Evolutionary conservation across 176 grass and related monocot species (phyloP).

Genomic region (Cenchrus americanus): DNA sequence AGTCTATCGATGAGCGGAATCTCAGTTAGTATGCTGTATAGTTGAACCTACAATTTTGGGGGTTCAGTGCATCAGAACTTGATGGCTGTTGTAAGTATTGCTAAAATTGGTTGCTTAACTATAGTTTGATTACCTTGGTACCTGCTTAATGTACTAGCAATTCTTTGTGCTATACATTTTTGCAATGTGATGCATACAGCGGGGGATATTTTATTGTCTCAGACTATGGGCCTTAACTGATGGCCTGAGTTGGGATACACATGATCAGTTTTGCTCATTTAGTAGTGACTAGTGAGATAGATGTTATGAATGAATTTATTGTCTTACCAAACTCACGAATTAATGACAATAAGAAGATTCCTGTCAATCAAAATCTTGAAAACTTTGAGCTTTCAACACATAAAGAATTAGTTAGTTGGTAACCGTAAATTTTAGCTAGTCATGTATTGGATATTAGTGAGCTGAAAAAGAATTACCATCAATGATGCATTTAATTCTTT

Average conservation of each 20-base stretch:
- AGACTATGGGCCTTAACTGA: slow-evolving; percentile 8
- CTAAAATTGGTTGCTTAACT: neutral
- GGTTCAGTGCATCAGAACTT: neutral
- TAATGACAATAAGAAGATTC: neutral
- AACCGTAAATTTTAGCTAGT: neutral
- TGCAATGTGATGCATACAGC: neutral
- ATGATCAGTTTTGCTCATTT: slow-evolving; percentile 12
- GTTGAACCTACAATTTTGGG: neutral
- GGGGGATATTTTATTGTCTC: neutral
- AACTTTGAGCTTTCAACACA: neutral
- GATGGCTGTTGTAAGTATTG: neutral
- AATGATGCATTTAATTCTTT: neutral
- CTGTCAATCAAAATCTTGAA: neutral
- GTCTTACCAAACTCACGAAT: neutral
- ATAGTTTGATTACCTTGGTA: neutral
- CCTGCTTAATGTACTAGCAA: slow-evolving; percentile 4
- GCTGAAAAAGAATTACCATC: neutral
- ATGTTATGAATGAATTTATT: slow-evolving; percentile 1
- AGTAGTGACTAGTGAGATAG: neutral
- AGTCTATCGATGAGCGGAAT: neutral
- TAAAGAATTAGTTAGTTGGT: neutral
- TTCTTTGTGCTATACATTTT: neutral
- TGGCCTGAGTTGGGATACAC: neutral
- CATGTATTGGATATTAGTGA: neutral
- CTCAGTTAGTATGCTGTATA: neutral